Evolutionary conservation across 495 filamentous ascomycete species (phyloP), one percentile per base, ranked within the genome.

Genomic region (Podospora pseudocomata): DNA sequence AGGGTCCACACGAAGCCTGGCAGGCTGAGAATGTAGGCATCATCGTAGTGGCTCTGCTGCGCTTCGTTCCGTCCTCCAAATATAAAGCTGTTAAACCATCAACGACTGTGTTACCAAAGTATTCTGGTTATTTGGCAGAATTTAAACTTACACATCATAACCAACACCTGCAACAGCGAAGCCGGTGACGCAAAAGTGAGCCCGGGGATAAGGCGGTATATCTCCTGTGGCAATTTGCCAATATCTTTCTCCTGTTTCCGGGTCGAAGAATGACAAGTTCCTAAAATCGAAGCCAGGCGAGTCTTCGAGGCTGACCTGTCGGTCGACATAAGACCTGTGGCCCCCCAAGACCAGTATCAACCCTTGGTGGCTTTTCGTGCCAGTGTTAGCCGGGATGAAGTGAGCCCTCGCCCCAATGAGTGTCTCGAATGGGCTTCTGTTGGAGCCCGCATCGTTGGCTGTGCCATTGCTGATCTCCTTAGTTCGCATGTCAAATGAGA

Each of bases 1-100:
- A 72, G 71, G 26, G 79, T 76, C 76, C 83, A 84, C 44, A 76
- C 69, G 58, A 84, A 85, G n/a, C 80, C 81, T 0, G 82, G 83
- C 2, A 85, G 66, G 56, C 78, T 80, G 15, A 84, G 75, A 18
- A 85, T 73, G 59, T 79, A 77, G 5, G 80, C 72, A 28, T 80
- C 77, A 0, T 71, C 54, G 34, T 76, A 72, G 0, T 65, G 30
- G 15, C 34, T 66, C 4, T 67, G 65, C 20, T 63, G 60, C 1
- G 68, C 60, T 11, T 60, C 20, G 20, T 75, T 74, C 18, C 60
- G 44, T 19, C 79, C 78, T 32, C 79, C 79, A 20, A 73, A 77
- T 5, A 82, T 61, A 58, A 79, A 77, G 69, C 80, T 82, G 11
- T 2, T 5, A 18, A 13, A 2, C 3, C 3, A 54, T 18, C 0